Percentiles rank a stretch among this genome's conserved stretches.
Evolutionary conservation across 2,329 filamentous ascomycete genomes (phyloP).

Genomic region (Fusarium paranaense): DNA sequence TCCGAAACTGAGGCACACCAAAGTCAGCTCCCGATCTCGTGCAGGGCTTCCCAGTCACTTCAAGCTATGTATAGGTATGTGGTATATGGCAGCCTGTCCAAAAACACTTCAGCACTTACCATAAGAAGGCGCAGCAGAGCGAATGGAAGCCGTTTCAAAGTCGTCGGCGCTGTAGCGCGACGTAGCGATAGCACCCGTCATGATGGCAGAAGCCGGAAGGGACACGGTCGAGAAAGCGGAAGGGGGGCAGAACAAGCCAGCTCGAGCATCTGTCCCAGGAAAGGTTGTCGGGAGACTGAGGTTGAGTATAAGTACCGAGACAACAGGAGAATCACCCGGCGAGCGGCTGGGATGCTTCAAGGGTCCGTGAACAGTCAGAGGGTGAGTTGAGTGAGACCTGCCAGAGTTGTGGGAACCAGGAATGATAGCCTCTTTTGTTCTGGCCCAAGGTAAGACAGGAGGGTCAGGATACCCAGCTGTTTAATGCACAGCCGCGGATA

Average conservation of each 20-base stretch:
- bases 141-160: conserved; percentile 75
- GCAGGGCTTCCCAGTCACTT: conserved; percentile 13
- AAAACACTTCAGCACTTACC: conserved; percentile 55
- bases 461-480: conserved; percentile 40
- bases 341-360: conserved; percentile 28
- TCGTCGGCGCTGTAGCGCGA: conserved; percentile 62
- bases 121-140: conserved; percentile 76
- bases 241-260: conserved; percentile 35
- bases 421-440: conserved; percentile 36
- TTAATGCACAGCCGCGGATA: conserved; percentile 45
- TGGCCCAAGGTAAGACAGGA: conserved; percentile 41
- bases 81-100: conserved; percentile 1
- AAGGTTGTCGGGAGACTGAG: conserved; percentile 20
- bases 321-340: conserved; percentile 25
- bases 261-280: conserved; percentile 40
- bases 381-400: conserved; percentile 34
- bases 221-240: conserved; percentile 31
- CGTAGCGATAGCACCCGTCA: conserved; percentile 47
- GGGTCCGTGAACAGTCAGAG: conserved; percentile 26
- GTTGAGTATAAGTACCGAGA: conserved; percentile 30
- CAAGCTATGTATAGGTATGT: conserved; percentile 15
- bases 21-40: conserved; percentile 37
- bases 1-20: conserved; percentile 64
- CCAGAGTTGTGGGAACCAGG: conserved; percentile 27
- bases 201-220: conserved; percentile 37